Evolutionary conservation across 1,139 yeast genomes (phyloP).

Genomic region (Blastobotrys persicus): DNA sequence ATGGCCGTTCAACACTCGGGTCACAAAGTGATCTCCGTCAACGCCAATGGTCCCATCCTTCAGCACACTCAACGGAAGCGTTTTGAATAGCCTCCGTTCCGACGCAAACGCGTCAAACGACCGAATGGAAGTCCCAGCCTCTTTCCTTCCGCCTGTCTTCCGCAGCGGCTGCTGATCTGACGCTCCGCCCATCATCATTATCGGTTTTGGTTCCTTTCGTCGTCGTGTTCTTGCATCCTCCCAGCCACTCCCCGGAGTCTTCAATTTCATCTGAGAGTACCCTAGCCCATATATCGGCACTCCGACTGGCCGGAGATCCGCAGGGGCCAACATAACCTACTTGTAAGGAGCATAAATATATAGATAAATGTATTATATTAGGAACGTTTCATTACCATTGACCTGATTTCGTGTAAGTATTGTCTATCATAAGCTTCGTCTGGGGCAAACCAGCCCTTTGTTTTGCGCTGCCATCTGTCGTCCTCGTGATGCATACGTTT

Average conservation of each 20-base stretch:
- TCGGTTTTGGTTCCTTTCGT: neutral
- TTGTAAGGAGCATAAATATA: too few relatives aligned
- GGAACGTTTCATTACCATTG: slow-evolving; percentile 43
- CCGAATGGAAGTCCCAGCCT: slow-evolving; percentile 38
- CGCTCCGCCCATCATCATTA: neutral
- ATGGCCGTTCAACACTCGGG: slow-evolving; percentile 52
- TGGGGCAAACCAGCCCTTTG: slow-evolving; percentile 52
- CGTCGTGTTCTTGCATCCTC: too few relatives aligned
- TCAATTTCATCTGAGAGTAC: too few relatives aligned
- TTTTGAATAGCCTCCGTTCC: slow-evolving; percentile 64
- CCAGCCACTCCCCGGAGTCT: too few relatives aligned
- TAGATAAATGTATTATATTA: neutral
- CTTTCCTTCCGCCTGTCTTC: neutral
- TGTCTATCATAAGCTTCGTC: slow-evolving; percentile 43
- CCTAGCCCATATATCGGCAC: too few relatives aligned
- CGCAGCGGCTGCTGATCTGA: neutral
- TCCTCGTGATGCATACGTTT: slow-evolving; percentile 52
- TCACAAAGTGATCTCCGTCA: slow-evolving; percentile 76
- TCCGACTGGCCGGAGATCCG: too few relatives aligned
- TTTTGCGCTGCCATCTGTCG: slow-evolving; percentile 47
- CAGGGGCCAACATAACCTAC: too few relatives aligned
- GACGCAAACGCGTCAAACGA: slow-evolving; percentile 69
- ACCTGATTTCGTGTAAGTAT: slow-evolving; percentile 53
- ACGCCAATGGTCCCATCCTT: slow-evolving; percentile 75
- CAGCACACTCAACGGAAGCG: slow-evolving; percentile 63